Evolutionary conservation across 176 grass and related monocot species (phyloP).

Genomic region (Microstegium vimineum): DNA sequence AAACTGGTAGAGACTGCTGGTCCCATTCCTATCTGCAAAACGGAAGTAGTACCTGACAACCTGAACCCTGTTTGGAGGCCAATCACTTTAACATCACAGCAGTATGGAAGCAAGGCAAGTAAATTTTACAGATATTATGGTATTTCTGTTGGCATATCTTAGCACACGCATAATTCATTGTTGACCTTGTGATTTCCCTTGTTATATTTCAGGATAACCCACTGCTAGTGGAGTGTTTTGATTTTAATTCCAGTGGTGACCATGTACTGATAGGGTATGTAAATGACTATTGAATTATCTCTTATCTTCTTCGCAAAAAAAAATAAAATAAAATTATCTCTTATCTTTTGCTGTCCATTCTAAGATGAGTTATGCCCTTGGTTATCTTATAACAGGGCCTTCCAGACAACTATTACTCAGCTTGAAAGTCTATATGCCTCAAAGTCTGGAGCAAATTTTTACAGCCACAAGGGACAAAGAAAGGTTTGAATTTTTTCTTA

Average conservation of each 20-base stretch:
- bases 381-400: conserved; percentile 49
- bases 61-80: conserved; percentile 88
- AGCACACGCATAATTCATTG: conserved; percentile 1
- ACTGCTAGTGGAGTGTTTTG: conserved; percentile 91
- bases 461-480: conserved; percentile 46
- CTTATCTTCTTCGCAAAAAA: too few species aligned
- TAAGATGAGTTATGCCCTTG: conserved; percentile 25
- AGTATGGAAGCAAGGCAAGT: conserved; percentile 91
- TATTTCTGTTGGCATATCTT: conserved; percentile 9
- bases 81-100: conserved; percentile 70
- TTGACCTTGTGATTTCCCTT: conserved; percentile 2
- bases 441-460: conserved; percentile 67
- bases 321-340: too few species aligned
- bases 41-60: conserved; percentile 73
- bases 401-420: conserved; percentile 66
- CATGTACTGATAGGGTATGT: conserved; percentile 79
- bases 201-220: conserved; percentile 89
- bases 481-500: conserved; percentile 37
- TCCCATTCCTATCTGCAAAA: conserved; percentile 87
- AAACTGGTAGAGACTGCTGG: conserved; percentile 58
- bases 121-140: not conserved
- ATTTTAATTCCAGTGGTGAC: conserved; percentile 85
- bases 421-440: conserved; percentile 65
- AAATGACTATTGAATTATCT: conserved; percentile 13
- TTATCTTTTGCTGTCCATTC: conserved; percentile 13